Percentiles rank a stretch among this genome's conserved stretches.
phyloP scores from a whole-genome alignment of 1,139 yeast species.

The Nakaseomyces sp. region DNA sequence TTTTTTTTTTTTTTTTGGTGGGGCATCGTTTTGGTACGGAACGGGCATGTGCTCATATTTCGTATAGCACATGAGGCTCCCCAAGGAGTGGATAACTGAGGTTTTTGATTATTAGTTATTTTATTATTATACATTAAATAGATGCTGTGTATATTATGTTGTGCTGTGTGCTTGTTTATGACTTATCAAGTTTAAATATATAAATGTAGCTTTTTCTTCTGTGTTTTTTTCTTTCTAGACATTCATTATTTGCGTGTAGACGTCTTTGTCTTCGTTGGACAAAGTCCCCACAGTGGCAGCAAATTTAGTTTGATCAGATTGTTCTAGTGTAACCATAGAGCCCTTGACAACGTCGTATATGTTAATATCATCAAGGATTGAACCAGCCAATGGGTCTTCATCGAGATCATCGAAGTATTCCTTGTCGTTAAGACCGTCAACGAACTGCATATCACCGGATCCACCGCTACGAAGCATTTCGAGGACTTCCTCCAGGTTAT shows the following conservation, averaged over 20 bases:
- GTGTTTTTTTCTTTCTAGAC: slow-evolving; percentile 10
- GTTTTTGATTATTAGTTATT: too few species aligned
- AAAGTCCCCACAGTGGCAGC: slow-evolving; percentile 28
- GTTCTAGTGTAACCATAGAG: slow-evolving; percentile 26
- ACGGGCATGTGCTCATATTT: too few species aligned
- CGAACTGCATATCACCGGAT: slow-evolving; percentile 36
- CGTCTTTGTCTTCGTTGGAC: slow-evolving; percentile 32
- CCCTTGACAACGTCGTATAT: slow-evolving; percentile 48
- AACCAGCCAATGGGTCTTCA: slow-evolving; percentile 76
- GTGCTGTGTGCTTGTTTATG: too few species aligned
- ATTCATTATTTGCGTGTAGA: slow-evolving; percentile 25
- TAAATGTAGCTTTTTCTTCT: too few species aligned
- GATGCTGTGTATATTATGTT: too few species aligned
- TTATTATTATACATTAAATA: too few species aligned
- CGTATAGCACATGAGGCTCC: too few species aligned
- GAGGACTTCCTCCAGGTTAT: slow-evolving; percentile 28
- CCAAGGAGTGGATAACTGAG: too few species aligned
- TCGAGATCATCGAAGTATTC: slow-evolving; percentile 49
- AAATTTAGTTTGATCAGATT: slow-evolving; percentile 33
- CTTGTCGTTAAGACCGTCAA: slow-evolving; percentile 31
- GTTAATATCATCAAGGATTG: slow-evolving; percentile 68
- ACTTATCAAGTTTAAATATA: not conserved
- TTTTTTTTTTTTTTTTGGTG: too few species aligned
- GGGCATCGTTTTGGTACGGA: too few species aligned
- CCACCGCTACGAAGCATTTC: slow-evolving; percentile 39